These are phyloP conservation scores for Metschnikowia corniflorae DNA, from an alignment of 805 yeast genomes.

Conservation along the genomic window DNA sequence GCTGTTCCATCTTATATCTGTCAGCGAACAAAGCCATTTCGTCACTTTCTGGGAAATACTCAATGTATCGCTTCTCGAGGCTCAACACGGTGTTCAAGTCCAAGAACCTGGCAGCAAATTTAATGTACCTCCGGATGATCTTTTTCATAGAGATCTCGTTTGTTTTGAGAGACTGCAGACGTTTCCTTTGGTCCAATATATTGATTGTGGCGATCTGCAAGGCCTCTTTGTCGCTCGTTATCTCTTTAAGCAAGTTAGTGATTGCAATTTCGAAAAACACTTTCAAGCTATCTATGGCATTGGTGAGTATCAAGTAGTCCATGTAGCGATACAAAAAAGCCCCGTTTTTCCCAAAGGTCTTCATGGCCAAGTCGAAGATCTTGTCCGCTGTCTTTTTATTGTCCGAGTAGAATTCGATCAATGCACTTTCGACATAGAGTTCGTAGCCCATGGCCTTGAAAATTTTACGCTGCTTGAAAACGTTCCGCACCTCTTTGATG, in stretches of 20 bases:
- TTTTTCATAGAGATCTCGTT: slow-evolving; percentile 27
- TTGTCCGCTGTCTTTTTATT: slow-evolving; percentile 67
- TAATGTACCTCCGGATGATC: slow-evolving; percentile 48
- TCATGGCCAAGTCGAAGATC: slow-evolving; percentile 77
- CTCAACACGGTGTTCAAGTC: slow-evolving; percentile 63
- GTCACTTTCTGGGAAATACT: slow-evolving; percentile 61
- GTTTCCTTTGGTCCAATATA: slow-evolving; percentile 14
- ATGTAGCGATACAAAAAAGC: slow-evolving; percentile 67
- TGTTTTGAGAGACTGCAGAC: slow-evolving; percentile 16
- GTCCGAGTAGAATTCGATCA: slow-evolving; percentile 69
- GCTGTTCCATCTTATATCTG: slow-evolving; percentile 35
- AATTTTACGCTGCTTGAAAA: slow-evolving; percentile 63
- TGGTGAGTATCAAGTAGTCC: slow-evolving; percentile 62
- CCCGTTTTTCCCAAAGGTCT: slow-evolving; percentile 49
- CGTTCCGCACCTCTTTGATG: slow-evolving; percentile 64
- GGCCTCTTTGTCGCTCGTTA: slow-evolving; percentile 20
- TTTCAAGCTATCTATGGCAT: slow-evolving; percentile 72
- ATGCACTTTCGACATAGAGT: slow-evolving; percentile 76
- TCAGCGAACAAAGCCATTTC: slow-evolving; percentile 35
- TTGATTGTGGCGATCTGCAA: slow-evolving; percentile 15
- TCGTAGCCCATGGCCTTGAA: slow-evolving; percentile 64
- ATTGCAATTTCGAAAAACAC: slow-evolving; percentile 78
- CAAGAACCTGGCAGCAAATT: slow-evolving; percentile 67
- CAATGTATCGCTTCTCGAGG: slow-evolving; percentile 63
- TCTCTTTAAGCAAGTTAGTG: slow-evolving; percentile 45